Conservation (phyloP, 2,329 filamentous ascomycete genomes). For the Colletotrichum sp. region DNA sequence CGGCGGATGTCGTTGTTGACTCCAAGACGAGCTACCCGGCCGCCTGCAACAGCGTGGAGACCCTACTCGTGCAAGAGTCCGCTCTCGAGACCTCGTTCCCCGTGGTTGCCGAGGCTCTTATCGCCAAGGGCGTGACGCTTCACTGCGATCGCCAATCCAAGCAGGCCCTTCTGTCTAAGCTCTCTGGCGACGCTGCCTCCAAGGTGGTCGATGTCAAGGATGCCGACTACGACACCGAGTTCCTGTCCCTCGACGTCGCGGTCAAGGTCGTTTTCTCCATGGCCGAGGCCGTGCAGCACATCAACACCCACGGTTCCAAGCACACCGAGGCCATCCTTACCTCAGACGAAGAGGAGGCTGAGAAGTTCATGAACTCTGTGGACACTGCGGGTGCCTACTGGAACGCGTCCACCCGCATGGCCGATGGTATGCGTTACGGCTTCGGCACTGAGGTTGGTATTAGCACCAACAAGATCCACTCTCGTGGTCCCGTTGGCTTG, state of each 20-base stretch:
- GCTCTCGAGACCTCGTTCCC: slow-evolving; percentile 70
- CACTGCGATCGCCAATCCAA: slow-evolving; percentile 79
- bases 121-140: slow-evolving; percentile 79
- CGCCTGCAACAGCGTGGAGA: slow-evolving; percentile 94
- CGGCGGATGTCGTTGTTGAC: slow-evolving; percentile 81
- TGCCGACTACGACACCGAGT: slow-evolving; percentile 86
- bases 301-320: slow-evolving; percentile 90
- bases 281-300: slow-evolving; percentile 80
- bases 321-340: slow-evolving; percentile 95
- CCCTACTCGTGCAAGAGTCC: slow-evolving; percentile 80
- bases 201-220: slow-evolving; percentile 70
- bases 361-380: slow-evolving; percentile 82
- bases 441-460: slow-evolving; percentile 99
- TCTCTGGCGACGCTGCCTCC: slow-evolving; percentile 28
- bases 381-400: slow-evolving; percentile 95
- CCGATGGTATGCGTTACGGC: slow-evolving; percentile 95
- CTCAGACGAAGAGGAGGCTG: slow-evolving; percentile 67
- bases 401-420: slow-evolving; percentile 94
- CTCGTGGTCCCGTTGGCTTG: slow-evolving; percentile 88
- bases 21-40: slow-evolving; percentile 95
- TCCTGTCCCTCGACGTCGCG: slow-evolving; percentile 83
- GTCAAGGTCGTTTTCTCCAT: slow-evolving; percentile 78
- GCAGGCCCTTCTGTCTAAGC: slow-evolving; percentile 56
- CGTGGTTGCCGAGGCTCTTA: slow-evolving; percentile 73
- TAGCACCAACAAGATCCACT: slow-evolving; percentile 98